phyloP scores from a whole-genome alignment of 176 grass and related monocot genomes.

The Eremochloa ophiuroides region DNA sequence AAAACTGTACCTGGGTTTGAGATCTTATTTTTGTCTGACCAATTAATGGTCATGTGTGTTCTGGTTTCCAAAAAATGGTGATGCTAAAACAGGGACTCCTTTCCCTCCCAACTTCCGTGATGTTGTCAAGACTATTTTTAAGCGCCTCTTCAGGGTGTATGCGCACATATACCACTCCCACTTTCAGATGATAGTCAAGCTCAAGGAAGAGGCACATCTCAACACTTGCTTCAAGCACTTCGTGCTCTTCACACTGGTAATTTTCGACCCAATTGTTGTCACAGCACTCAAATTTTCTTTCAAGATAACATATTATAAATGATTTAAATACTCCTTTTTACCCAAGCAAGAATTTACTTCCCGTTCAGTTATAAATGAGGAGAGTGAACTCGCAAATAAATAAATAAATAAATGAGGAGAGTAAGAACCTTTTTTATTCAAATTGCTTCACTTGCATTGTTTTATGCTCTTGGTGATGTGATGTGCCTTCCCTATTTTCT shows the following conservation, averaged over 20 bases:
- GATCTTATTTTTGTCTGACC: neutral
- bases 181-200: slow-evolving; percentile 73
- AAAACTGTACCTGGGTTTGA: neutral
- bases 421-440: no score
- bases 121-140: slow-evolving; percentile 80
- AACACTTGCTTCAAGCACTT: slow-evolving; percentile 99
- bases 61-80: no score
- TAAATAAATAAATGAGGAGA: no score
- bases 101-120: slow-evolving; percentile 80
- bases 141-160: slow-evolving; percentile 86
- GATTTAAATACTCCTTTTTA: neutral
- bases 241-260: slow-evolving; percentile 73
- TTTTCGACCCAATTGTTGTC: neutral
- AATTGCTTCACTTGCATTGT: neutral
- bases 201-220: slow-evolving; percentile 88
- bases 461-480: neutral
- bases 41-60: no score
- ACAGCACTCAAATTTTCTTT: neutral
- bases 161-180: slow-evolving; percentile 91
- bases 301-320: neutral
- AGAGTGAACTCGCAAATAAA: no score
- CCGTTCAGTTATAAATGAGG: neutral
- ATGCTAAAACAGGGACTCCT: slow-evolving; percentile 48
- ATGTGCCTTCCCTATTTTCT: neutral
- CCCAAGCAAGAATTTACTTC: neutral